Evolutionary conservation across 495 filamentous ascomycete species (phyloP).

Genomic region (Tuber borchii): DNA sequence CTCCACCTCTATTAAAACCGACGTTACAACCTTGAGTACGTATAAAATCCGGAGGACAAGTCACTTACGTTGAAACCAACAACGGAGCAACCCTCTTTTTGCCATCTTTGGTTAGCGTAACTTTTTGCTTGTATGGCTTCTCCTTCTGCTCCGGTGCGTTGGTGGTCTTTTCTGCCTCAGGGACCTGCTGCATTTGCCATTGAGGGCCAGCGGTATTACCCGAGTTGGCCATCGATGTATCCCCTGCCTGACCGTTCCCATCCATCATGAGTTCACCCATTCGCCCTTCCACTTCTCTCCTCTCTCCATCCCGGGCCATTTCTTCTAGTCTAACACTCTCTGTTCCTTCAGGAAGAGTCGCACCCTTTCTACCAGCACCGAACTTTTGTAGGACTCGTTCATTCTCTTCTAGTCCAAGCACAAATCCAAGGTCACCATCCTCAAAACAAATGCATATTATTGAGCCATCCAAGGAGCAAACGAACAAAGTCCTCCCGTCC

Average conservation of each 20-base stretch:
- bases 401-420: constrained; percentile 73
- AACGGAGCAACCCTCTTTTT: constrained; percentile 92
- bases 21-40: not conserved
- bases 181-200: constrained; percentile 45
- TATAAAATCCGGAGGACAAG: not conserved
- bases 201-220: constrained; percentile 42
- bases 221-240: constrained; percentile 36
- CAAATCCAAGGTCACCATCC: constrained; percentile 65
- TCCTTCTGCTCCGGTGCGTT: constrained; percentile 52
- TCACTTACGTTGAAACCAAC: constrained; percentile 65
- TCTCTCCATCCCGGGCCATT: constrained; percentile 80
- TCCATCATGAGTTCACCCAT: constrained; percentile 99
- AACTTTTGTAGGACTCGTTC: constrained; percentile 88
- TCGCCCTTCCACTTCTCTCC: constrained; percentile 78
- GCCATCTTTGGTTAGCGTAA: constrained; percentile 92
- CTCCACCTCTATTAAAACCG: constrained; percentile 26
- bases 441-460: constrained; percentile 71
- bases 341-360: constrained; percentile 82
- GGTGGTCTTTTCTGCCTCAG: constrained; percentile 43
- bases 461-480: constrained; percentile 78
- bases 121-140: constrained; percentile 61
- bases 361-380: constrained; percentile 74
- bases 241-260: constrained; percentile 38
- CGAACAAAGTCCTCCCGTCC: constrained; percentile 78
- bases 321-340: constrained; percentile 83